Percentiles rank a stretch among this genome's conserved stretches.
These are phyloP conservation scores for Ophiostoma fasciatum DNA, from an alignment of 2,329 filamentous ascomycete species.

Conservation along the genomic window DNA sequence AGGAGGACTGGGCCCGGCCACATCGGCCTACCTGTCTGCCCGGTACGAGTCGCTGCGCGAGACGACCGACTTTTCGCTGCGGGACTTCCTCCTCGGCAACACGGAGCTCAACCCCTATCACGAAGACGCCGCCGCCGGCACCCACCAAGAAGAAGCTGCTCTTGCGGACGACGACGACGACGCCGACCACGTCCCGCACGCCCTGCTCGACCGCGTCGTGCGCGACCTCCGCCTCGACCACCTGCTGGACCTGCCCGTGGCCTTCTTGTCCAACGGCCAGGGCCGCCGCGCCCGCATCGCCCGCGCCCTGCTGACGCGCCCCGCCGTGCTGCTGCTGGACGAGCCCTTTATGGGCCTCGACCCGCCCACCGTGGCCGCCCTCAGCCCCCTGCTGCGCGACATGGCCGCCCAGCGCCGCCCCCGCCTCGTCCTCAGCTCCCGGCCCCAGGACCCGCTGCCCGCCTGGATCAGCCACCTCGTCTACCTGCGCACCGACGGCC, in stretches of 20 bases:
- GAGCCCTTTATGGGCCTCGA: slow-evolving; percentile 96
- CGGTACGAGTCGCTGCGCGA: slow-evolving; percentile 82
- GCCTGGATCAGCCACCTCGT: slow-evolving; percentile 82
- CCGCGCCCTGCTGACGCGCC: slow-evolving; percentile 62
- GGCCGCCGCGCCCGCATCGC: slow-evolving; percentile 77
- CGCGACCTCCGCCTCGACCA: slow-evolving; percentile 51
- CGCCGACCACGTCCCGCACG: slow-evolving; percentile 30
- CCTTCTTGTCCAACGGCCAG: slow-evolving; percentile 88
- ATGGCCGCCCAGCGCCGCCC: slow-evolving; percentile 54
- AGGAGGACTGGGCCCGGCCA: slow-evolving; percentile 30
- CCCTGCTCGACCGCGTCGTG: slow-evolving; percentile 45
- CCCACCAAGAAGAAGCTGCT: too few species aligned
- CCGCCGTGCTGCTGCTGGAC: slow-evolving; percentile 74
- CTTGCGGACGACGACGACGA: slow-evolving; percentile 26
- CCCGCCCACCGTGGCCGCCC: slow-evolving; percentile 57
- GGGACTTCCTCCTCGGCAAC: slow-evolving; percentile 68
- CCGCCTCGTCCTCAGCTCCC: slow-evolving; percentile 59
- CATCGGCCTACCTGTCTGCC: slow-evolving; percentile 70
- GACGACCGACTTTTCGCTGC: slow-evolving; percentile 72
- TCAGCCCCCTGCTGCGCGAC: slow-evolving; percentile 56
- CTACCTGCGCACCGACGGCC: slow-evolving; percentile 52
- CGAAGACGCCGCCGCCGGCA: slow-evolving; percentile 13
- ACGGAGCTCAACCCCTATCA: slow-evolving; percentile 66
- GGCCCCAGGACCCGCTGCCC: slow-evolving; percentile 77
- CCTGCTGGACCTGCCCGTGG: slow-evolving; percentile 67